Base-by-base conservation (phyloP, 306 rosid species). In the Vicia faba region DNA sequence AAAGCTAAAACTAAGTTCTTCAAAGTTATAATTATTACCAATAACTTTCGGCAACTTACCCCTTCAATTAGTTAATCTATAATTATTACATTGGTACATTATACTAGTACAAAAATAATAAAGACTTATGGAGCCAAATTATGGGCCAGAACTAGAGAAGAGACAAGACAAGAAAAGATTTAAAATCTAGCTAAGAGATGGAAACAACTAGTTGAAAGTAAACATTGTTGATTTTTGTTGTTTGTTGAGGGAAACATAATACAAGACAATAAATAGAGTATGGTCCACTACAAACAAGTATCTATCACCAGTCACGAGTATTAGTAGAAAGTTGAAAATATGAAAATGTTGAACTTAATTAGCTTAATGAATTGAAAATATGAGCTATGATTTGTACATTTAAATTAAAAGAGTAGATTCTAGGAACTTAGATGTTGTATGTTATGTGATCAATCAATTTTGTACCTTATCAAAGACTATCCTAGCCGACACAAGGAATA, bases 401-500 rank as follows among this genome's bases (percentile, higher is more conserved):
- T 8, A 5, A 53, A 23, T 61, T 49, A 19, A 19, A 16, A 20
- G 2, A 4, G 29, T 25, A 25, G 28, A 25, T 25, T 25, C 28
- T 25, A 1, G 4, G 28, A 25, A 25, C 28, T 25, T 25, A 25
- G 28, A 25, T 2, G 28, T 25, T 25, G 28, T 25, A 25, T 25
- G 2, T 1, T 2, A 25, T 25, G 28, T 25, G 28, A 25, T 13
- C 13, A 11, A 54, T 12, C 7, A 54, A 2, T 54, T 11, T 5
- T 15, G 6, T 25, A 12, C 0, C 15, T 11, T 25, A 54, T 55
- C 11, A 49, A 26, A 55, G 36, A 26, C 18, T 26, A 26, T 25
- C 13, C 13, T 55, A 23, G 14, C 85, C 72, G 85, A 81, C 89
- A 84, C 19, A n/a, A 35, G 39, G 80, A 69, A 79, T 67, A 66